Evolutionary conservation across 2,329 filamentous ascomycete species (phyloP).

Genomic region (Pyricularia grisea): DNA sequence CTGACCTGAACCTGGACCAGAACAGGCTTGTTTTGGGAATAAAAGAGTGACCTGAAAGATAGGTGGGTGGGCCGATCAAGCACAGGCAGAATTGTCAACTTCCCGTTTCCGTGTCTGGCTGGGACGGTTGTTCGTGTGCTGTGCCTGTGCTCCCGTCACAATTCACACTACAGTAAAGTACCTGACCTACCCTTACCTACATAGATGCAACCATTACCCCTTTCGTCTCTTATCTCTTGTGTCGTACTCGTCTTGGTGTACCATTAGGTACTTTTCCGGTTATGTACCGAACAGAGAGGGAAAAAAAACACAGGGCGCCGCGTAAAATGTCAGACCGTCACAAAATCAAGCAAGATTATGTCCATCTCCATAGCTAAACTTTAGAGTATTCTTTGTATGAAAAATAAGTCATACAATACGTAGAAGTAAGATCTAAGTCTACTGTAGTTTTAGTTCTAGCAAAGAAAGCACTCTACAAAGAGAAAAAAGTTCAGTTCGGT

Average conservation of each 20-base stretch:
- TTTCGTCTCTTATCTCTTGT: conserved; percentile 1
- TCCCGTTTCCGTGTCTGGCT: not conserved
- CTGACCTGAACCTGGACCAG: not conserved
- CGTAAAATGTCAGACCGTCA: not conserved
- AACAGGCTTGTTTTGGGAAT: too few species aligned
- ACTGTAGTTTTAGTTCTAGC: not conserved
- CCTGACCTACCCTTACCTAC: not conserved
- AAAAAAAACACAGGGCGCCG: not conserved
- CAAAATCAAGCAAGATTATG: not conserved
- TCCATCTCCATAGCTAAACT: not conserved
- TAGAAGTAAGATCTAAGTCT: too few species aligned
- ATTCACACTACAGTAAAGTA: not conserved
- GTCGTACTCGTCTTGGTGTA: not conserved
- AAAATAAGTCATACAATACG: not conserved
- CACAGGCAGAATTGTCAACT: not conserved
- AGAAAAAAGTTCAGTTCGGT: not conserved
- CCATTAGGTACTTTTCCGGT: not conserved
- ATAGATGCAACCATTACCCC: not conserved
- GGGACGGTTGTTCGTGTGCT: not conserved
- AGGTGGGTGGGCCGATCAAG: not conserved
- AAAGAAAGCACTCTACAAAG: not conserved
- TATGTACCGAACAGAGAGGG: not conserved
- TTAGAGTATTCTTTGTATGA: not conserved
- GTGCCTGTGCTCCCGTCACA: not conserved
- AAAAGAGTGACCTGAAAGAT: not conserved